These are phyloP conservation scores for Aspergillus ostianus DNA, from an alignment of 495 filamentous ascomycete genomes.

Conservation along the genomic window DNA sequence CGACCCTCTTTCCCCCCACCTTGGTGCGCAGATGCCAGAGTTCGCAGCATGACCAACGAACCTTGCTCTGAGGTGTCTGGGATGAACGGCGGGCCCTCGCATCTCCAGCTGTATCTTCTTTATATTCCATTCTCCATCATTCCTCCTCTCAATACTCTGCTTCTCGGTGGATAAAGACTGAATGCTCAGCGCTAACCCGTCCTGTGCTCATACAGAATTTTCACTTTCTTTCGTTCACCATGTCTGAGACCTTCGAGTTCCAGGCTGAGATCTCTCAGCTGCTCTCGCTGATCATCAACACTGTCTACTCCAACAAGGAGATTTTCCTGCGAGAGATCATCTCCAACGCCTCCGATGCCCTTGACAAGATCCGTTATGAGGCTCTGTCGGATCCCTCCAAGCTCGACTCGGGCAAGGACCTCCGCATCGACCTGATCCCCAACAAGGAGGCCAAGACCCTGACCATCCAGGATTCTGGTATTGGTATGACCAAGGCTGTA, in stretches of 20 bases:
- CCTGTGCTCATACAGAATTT: constrained; percentile 14
- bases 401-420: constrained; percentile 94
- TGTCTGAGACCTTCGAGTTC: constrained; percentile 98
- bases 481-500: constrained; percentile 99
- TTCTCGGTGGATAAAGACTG: not conserved
- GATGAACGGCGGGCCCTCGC: not conserved
- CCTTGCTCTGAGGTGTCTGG: no score
- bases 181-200: constrained; percentile 4
- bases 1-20: not conserved
- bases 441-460: constrained; percentile 96
- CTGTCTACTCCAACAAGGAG: constrained; percentile 99
- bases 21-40: not conserved
- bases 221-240: constrained; percentile 47
- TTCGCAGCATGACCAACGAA: not conserved
- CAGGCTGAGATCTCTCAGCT: constrained; percentile 99
- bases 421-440: constrained; percentile 97
- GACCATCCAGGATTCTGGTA: constrained; percentile 95
- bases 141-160: not conserved
- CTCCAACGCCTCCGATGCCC: constrained; percentile 96
- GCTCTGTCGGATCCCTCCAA: constrained; percentile 94
- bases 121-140: not conserved
- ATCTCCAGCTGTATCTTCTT: not conserved
- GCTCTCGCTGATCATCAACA: constrained; percentile 98
- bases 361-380: constrained; percentile 99
- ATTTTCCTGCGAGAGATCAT: constrained; percentile 98